These are phyloP conservation scores for Tephrocybe rancida DNA, from an alignment of 768 basidiomycete genomes.

Conservation along the genomic window DNA sequence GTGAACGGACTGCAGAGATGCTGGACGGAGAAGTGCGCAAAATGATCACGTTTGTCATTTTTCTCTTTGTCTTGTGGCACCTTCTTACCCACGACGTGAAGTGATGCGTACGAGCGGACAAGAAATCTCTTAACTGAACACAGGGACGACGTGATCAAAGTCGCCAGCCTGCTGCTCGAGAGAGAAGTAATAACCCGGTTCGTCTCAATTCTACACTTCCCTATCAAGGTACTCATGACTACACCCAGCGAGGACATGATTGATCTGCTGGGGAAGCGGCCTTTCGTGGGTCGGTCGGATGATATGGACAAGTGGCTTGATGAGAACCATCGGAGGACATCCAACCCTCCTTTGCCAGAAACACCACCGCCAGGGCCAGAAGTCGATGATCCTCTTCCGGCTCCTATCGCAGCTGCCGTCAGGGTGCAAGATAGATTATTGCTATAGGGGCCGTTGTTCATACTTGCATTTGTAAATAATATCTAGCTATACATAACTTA, in stretches of 20 bases:
- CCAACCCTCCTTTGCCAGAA: constrained; percentile 18
- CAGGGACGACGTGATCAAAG: constrained; percentile 88
- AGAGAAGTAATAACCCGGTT: constrained; percentile 96
- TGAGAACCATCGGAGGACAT: constrained; percentile 60
- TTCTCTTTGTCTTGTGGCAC: background rate
- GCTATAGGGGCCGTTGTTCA: constrained; percentile 13
- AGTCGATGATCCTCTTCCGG: constrained; percentile 46
- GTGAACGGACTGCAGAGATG: constrained; percentile 95
- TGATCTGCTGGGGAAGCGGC: constrained; percentile 76
- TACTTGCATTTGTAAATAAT: constrained; percentile 30
- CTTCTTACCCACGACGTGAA: constrained; percentile 24
- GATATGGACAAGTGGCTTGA: constrained; percentile 99
- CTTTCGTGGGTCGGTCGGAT: constrained; percentile 75
- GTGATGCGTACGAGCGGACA: constrained; percentile 82
- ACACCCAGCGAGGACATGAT: constrained; percentile 85
- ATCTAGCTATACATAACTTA: constrained; percentile 17
- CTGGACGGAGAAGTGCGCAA: constrained; percentile 90
- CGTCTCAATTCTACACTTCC: constrained; percentile 19
- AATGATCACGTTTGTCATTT: constrained; percentile 75
- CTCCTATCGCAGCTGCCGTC: constrained; percentile 49
- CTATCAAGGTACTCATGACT: constrained; percentile 3
- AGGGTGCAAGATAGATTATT: constrained; percentile 30
- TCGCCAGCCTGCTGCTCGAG: constrained; percentile 86
- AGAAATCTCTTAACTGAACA: constrained; percentile 79
- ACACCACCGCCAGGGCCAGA: constrained; percentile 29